These are phyloP conservation scores for Fulvia fulva DNA, from an alignment of 2,329 filamentous ascomycete species.

Conservation along the genomic window DNA sequence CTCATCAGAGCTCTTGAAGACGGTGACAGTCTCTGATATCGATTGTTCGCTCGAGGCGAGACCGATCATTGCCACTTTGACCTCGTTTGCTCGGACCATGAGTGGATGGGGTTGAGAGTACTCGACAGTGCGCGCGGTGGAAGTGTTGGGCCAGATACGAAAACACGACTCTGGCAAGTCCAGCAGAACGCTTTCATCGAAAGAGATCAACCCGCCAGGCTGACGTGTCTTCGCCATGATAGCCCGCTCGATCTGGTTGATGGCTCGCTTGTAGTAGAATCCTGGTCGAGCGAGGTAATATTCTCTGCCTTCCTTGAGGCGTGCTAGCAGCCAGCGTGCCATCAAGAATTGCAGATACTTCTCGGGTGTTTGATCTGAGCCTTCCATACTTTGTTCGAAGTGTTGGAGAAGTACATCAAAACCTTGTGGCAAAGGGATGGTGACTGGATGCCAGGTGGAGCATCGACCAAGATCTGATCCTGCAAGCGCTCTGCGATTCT, in stretches of 20 bases:
- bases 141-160: conserved; percentile 10
- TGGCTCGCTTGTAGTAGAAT: conserved; percentile 21
- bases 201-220: conserved; percentile 12
- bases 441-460: neutral
- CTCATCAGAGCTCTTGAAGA: conserved; percentile 19
- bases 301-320: conserved; percentile 13
- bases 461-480: conserved; percentile 5
- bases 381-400: conserved; percentile 14
- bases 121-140: neutral
- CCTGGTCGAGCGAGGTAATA: conserved; percentile 19
- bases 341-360: conserved; percentile 23
- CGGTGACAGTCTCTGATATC: conserved; percentile 13
- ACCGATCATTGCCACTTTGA: conserved; percentile 11
- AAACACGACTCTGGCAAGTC: conserved; percentile 12
- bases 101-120: conserved; percentile 17
- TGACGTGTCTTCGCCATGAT: conserved; percentile 12
- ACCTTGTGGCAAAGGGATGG: conserved; percentile 17
- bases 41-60: conserved; percentile 4
- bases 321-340: conserved; percentile 20
- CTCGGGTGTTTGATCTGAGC: conserved; percentile 13
- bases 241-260: conserved; percentile 21
- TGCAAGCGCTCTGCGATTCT: conserved; percentile 12
- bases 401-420: conserved; percentile 20
- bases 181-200: conserved; percentile 15
- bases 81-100: conserved; percentile 16